Evolutionary conservation across 2,329 filamentous ascomycete species (phyloP).

Genomic region (Rhinocladiella mackenziei): DNA sequence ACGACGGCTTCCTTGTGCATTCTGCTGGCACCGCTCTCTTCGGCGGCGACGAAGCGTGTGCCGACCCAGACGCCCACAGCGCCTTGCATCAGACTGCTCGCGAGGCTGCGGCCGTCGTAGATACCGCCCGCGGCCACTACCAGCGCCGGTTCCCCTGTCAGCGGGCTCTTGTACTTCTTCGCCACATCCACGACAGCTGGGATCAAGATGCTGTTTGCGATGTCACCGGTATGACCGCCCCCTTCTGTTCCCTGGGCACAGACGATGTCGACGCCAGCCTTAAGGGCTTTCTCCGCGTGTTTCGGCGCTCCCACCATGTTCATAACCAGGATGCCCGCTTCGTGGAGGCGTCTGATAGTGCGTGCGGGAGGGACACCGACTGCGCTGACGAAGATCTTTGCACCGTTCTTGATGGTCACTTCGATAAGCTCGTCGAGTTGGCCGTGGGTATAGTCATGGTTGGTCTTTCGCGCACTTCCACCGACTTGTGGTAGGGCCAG

Average conservation of each 20-base stretch:
- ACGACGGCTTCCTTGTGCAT: slow-evolving; percentile 83
- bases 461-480: slow-evolving; percentile 77
- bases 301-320: slow-evolving; percentile 96
- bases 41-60: slow-evolving; percentile 80
- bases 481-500: slow-evolving; percentile 87
- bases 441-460: slow-evolving; percentile 91
- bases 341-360: slow-evolving; percentile 73
- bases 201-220: slow-evolving; percentile 80
- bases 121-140: slow-evolving; percentile 90
- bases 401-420: slow-evolving; percentile 79
- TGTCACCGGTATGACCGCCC: slow-evolving; percentile 85
- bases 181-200: slow-evolving; percentile 85
- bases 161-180: slow-evolving; percentile 62
- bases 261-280: slow-evolving; percentile 82
- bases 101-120: slow-evolving; percentile 74
- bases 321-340: slow-evolving; percentile 79
- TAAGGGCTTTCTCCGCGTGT: slow-evolving; percentile 83
- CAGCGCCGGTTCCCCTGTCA: slow-evolving; percentile 67
- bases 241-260: slow-evolving; percentile 92
- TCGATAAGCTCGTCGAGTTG: slow-evolving; percentile 83
- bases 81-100: slow-evolving; percentile 79
- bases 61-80: slow-evolving; percentile 91
- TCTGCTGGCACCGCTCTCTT: slow-evolving; percentile 74
- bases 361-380: slow-evolving; percentile 76
- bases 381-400: slow-evolving; percentile 78